A percentile compares a stretch with the other conserved stretches of the same genome.
phyloP scores from a whole-genome alignment of 2,329 filamentous ascomycete species.

The Colletotrichum zoysiae region DNA sequence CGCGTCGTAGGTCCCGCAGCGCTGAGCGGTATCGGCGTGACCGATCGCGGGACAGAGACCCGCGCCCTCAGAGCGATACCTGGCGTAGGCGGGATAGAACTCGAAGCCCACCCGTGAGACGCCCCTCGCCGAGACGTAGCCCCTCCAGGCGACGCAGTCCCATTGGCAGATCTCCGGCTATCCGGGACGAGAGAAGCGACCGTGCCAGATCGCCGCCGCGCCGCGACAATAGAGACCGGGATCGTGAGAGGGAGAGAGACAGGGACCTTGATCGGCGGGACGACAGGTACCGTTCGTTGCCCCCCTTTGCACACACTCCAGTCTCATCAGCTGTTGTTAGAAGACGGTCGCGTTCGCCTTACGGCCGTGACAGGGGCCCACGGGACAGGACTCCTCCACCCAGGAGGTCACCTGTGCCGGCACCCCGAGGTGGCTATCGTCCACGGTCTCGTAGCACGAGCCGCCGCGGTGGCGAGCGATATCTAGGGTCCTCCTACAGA shows the following conservation, averaged over 20 bases:
- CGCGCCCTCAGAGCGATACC: constrained; percentile 37
- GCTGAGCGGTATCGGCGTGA: constrained; percentile 58
- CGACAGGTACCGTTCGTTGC: constrained; percentile 51
- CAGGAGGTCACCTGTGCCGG: constrained; percentile 55
- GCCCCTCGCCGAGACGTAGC: constrained; percentile 53
- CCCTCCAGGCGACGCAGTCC: constrained; percentile 50
- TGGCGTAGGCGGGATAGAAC: constrained; percentile 42
- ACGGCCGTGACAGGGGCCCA: constrained; percentile 59
- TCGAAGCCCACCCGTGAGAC: constrained; percentile 52
- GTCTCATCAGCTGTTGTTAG: constrained; percentile 47
- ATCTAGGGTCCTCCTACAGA: constrained; percentile 54
- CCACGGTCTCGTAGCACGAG: constrained; percentile 66
- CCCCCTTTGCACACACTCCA: constrained; percentile 34
- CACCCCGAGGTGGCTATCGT: constrained; percentile 60
- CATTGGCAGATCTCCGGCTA: constrained; percentile 48
- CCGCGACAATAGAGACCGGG: constrained; percentile 44
- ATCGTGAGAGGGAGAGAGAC: constrained; percentile 44
- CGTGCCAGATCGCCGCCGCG: constrained; percentile 46
- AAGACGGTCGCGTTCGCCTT: constrained; percentile 68
- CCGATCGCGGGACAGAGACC: constrained; percentile 51
- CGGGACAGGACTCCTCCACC: constrained; percentile 52
- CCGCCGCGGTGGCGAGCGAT: constrained; percentile 59
- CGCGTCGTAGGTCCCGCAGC: constrained; percentile 58
- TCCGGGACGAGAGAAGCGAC: constrained; percentile 54
- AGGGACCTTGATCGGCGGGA: constrained; percentile 56